phyloP scores from a whole-genome alignment of 345 rosid genomes.

The Camelina sativa region DNA sequence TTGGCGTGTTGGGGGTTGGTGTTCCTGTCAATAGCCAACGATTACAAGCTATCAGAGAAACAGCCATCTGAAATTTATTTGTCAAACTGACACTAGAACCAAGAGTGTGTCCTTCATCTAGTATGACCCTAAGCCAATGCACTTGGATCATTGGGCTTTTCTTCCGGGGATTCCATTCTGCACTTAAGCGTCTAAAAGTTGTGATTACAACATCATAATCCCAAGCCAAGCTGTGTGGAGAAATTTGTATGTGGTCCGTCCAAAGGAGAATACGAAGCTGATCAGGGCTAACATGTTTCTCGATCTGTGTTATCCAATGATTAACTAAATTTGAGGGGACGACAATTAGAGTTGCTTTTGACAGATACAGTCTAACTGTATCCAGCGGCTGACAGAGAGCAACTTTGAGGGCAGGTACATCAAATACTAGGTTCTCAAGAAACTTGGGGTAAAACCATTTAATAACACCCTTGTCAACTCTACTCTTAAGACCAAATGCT shows the following conservation, averaged over 20 bases:
- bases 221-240: constrained; percentile 94
- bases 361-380: constrained; percentile 78
- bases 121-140: constrained; percentile 91
- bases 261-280: constrained; percentile 80
- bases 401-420: constrained; percentile 76
- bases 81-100: constrained; percentile 94
- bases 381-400: constrained; percentile 81
- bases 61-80: constrained; percentile 93
- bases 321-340: constrained; percentile 93
- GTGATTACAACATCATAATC: constrained; percentile 94
- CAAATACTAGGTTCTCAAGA: constrained; percentile 82
- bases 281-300: constrained; percentile 74
- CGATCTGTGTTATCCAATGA: constrained; percentile 91
- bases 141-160: constrained; percentile 89
- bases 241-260: constrained; percentile 66
- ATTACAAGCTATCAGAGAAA: constrained; percentile 75
- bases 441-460: constrained; percentile 79
- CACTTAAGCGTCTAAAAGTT: constrained; percentile 91
- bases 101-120: constrained; percentile 99
- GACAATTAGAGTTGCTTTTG: constrained; percentile 86
- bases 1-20: constrained; percentile 89
- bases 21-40: constrained; percentile 99
- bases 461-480: constrained; percentile 61
- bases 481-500: constrained; percentile 79
- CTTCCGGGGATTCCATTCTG: constrained; percentile 83